These are phyloP conservation scores for Blumeria hordei DNA, from an alignment of 2,329 filamentous ascomycete species.

Conservation along the genomic window DNA sequence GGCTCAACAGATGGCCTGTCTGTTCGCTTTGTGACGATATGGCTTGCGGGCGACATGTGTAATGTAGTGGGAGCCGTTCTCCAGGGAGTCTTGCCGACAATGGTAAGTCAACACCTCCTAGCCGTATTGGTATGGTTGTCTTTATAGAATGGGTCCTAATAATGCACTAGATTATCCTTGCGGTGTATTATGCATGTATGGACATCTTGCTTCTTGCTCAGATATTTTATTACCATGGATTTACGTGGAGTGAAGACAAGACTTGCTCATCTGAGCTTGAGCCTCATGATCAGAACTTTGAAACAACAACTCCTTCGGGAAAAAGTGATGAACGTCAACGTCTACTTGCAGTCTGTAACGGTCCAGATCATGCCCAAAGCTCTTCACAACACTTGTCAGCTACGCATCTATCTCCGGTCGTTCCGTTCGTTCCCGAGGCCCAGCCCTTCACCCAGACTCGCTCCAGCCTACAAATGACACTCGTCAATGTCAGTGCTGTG, in stretches of 20 bases:
- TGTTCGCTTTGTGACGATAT: slow-evolving; percentile 76
- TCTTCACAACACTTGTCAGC: slow-evolving; percentile 33
- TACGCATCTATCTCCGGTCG: slow-evolving; percentile 54
- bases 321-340: slow-evolving; percentile 24
- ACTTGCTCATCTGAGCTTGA: slow-evolving; percentile 16
- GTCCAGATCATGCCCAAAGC: slow-evolving; percentile 22
- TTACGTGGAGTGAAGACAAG: slow-evolving; percentile 27
- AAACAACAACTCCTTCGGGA: slow-evolving; percentile 13
- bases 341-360: slow-evolving; percentile 20
- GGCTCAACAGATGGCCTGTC: slow-evolving; percentile 71
- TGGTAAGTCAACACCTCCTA: slow-evolving; percentile 25
- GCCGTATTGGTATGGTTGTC: too few relatives aligned
- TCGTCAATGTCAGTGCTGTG: slow-evolving; percentile 56
- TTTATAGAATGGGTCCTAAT: not conserved
- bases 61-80: slow-evolving; percentile 84
- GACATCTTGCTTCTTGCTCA: slow-evolving; percentile 73
- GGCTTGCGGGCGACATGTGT: slow-evolving; percentile 86
- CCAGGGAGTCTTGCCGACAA: slow-evolving; percentile 79
- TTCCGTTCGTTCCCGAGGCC: slow-evolving; percentile 34
- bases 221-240: slow-evolving; percentile 89
- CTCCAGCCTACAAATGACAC: slow-evolving; percentile 28
- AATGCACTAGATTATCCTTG: slow-evolving; percentile 34
- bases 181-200: slow-evolving; percentile 77
- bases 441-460: slow-evolving; percentile 20
- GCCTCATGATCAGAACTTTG: slow-evolving; percentile 14